Conservation (phyloP, 1,284 basidiomycete genomes). For the Pholiota adiposa region DNA sequence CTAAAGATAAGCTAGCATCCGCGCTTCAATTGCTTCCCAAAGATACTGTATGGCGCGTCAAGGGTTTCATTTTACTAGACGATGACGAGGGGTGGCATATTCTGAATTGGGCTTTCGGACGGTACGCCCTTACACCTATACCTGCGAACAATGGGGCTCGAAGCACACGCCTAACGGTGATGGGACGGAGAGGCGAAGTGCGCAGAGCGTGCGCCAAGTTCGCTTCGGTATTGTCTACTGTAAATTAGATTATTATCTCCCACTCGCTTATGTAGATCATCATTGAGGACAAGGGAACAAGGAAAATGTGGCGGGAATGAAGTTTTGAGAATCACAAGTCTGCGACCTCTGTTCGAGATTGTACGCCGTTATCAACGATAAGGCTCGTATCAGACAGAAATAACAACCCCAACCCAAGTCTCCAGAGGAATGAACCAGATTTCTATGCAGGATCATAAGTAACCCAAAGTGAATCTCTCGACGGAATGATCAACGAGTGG, state of each 20-base stretch:
- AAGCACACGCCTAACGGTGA: slow-evolving; percentile 70
- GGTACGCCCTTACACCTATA: slow-evolving; percentile 68
- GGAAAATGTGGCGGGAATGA: no score
- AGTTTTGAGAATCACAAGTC: no score
- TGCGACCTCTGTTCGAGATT: not conserved
- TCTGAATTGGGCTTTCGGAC: slow-evolving; percentile 91
- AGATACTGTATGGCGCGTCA: slow-evolving; percentile 77
- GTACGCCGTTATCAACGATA: no score
- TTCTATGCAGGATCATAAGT: no score
- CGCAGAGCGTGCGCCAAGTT: slow-evolving; percentile 61
- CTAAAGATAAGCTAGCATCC: slow-evolving; percentile 36
- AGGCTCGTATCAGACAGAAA: no score
- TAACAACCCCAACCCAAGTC: no score
- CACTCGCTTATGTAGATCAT: no score
- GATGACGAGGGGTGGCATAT: slow-evolving; percentile 49
- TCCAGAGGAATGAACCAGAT: no score
- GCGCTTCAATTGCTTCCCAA: slow-evolving; percentile 63
- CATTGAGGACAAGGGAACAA: no score
- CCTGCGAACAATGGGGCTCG: slow-evolving; percentile 40
- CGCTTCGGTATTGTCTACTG: slow-evolving; percentile 46
- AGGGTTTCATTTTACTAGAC: slow-evolving; percentile 76
- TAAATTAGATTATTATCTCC: not conserved
- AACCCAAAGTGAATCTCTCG: no score
- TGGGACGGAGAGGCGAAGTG: slow-evolving; percentile 88
- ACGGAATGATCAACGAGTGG: no score